Evolutionary conservation across 495 filamentous ascomycete species (phyloP).

Genomic region (Xylaria acuta): DNA sequence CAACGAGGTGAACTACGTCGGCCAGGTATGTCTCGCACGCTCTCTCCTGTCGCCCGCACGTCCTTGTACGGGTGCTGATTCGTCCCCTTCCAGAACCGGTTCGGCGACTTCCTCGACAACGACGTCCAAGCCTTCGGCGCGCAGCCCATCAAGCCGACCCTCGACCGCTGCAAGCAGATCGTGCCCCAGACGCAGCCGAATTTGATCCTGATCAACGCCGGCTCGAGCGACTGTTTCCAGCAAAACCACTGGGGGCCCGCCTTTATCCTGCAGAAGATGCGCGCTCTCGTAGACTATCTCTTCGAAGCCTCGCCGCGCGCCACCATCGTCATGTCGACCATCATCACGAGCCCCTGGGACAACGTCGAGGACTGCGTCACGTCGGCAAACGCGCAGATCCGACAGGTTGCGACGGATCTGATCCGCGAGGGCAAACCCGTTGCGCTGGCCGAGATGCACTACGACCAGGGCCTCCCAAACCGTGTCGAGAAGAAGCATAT

Average conservation of each 20-base stretch:
- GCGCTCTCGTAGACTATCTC: constrained; percentile 38
- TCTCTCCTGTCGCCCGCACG: constrained; percentile 9
- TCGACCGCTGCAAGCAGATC: constrained; percentile 35
- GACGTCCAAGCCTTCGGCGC: constrained; percentile 40
- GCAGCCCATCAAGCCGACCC: constrained; percentile 38
- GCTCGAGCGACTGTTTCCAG: constrained; percentile 41
- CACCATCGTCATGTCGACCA: constrained; percentile 39
- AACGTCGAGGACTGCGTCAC: constrained; percentile 43
- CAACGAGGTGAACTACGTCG: constrained; percentile 43
- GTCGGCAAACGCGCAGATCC: constrained; percentile 40
- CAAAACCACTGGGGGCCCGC: constrained; percentile 37
- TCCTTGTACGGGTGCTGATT: constrained; percentile 22
- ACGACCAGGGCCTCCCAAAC: constrained; percentile 37
- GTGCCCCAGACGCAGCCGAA: constrained; percentile 39
- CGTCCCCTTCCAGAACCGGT: constrained; percentile 37
- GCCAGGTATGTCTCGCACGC: constrained; percentile 34
- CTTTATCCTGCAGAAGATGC: constrained; percentile 36
- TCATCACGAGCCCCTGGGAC: constrained; percentile 38
- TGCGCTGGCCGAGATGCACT: constrained; percentile 36
- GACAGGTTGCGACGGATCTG: constrained; percentile 45
- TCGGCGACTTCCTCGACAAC: constrained; percentile 42
- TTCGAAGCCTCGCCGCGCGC: constrained; percentile 38
- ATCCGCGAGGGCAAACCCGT: constrained; percentile 45
- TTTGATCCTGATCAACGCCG: constrained; percentile 42
- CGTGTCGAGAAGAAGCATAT: constrained; percentile 38